These are phyloP conservation scores for Metschnikowia henanensis DNA, from an alignment of 805 yeast species.

Conservation along the genomic window DNA sequence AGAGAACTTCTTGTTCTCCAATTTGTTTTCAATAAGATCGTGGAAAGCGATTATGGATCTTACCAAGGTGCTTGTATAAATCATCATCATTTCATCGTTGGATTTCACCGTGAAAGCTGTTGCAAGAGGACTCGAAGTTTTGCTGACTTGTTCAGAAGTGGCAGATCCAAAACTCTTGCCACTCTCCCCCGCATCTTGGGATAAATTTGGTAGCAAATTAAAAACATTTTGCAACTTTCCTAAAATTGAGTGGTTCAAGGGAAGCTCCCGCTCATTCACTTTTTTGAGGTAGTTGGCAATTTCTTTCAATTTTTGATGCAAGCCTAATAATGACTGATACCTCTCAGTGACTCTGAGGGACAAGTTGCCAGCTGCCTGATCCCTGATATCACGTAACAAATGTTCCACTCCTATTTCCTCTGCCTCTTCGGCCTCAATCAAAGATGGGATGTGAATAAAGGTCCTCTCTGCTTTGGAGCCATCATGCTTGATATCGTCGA, in stretches of 20 bases:
- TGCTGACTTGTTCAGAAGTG: conserved; percentile 12
- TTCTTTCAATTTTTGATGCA: conserved; percentile 74
- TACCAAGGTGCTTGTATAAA: conserved; percentile 85
- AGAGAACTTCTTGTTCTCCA: conserved; percentile 58
- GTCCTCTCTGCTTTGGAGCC: conserved; percentile 93
- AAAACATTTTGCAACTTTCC: conserved; percentile 95
- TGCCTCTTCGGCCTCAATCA: conserved; percentile 96
- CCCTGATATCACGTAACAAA: conserved; percentile 87
- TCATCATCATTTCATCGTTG: conserved; percentile 93
- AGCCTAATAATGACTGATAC: conserved; percentile 82
- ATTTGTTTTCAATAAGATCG: conserved; percentile 93
- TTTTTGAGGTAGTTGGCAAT: conserved; percentile 76
- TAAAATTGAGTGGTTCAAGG: conserved; percentile 85
- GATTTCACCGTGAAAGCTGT: conserved; percentile 90
- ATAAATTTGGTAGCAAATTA: conserved; percentile 84
- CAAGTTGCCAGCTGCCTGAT: conserved; percentile 93
- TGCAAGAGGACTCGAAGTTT: conserved; percentile 54
- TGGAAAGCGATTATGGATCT: conserved; percentile 96
- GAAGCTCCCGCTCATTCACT: conserved; percentile 69
- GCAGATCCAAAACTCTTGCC: conserved; percentile 6
- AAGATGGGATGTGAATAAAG: conserved; percentile 89
- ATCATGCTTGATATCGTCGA: conserved; percentile 95
- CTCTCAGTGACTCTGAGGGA: conserved; percentile 87
- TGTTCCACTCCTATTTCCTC: conserved; percentile 99
- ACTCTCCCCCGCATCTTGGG: conserved; percentile 22